These are phyloP conservation scores for Fusarium pseudocircinatum DNA, from an alignment of 2,329 filamentous ascomycete genomes.

Conservation along the genomic window DNA sequence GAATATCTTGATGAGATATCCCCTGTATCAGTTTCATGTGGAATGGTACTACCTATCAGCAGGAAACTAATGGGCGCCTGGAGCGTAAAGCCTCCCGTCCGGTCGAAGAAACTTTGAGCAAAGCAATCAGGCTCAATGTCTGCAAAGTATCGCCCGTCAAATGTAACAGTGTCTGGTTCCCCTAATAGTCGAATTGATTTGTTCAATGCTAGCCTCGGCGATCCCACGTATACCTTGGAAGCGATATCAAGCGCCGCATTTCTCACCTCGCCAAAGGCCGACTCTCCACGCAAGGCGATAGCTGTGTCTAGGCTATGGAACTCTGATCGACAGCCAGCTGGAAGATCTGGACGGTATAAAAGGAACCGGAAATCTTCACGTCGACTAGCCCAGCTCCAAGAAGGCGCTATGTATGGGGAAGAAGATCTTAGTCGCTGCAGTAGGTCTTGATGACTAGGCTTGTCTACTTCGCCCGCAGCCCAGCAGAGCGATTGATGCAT, in stretches of 20 bases:
- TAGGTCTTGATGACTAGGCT: background rate
- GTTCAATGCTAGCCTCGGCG: background rate
- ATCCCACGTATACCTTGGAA: background rate
- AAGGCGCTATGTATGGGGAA: background rate
- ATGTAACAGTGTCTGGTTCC: background rate
- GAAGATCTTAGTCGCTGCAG: accelerated
- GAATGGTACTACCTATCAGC: background rate
- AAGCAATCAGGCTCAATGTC: background rate
- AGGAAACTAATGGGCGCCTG: background rate
- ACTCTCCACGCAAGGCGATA: background rate
- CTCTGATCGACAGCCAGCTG: background rate
- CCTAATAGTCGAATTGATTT: too few relatives aligned
- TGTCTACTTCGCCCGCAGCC: accelerated
- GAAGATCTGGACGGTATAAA: accelerated
- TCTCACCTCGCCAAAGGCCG: background rate
- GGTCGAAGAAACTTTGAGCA: background rate
- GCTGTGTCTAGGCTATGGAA: accelerated
- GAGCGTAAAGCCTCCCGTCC: accelerated
- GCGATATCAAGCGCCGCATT: background rate
- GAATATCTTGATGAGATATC: too few relatives aligned
- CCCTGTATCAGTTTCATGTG: accelerated
- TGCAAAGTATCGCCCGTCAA: background rate
- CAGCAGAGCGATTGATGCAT: background rate
- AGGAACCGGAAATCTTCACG: accelerated
- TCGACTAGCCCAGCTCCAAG: background rate